Evolutionary conservation across 805 yeast species (phyloP).

Genomic region (Naumovozyma dairenensis): DNA sequence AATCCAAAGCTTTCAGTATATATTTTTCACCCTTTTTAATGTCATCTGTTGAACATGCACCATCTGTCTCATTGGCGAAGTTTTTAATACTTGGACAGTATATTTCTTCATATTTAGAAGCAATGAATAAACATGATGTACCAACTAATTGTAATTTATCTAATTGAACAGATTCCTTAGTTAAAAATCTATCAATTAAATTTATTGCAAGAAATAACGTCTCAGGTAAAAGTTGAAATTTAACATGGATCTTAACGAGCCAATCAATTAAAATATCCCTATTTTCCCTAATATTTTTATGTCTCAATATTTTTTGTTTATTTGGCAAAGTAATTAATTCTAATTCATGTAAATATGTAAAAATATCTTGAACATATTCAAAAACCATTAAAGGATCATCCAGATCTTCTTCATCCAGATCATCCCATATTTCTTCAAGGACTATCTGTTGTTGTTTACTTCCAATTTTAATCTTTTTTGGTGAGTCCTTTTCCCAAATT

Average conservation of each 20-base stretch:
- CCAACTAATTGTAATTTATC: constrained; percentile 76
- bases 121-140: constrained; percentile 72
- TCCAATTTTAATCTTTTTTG: constrained; percentile 26
- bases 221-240: constrained; percentile 75
- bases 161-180: constrained; percentile 60
- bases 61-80: constrained; percentile 75
- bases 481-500: constrained; percentile 25
- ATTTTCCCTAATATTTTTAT: constrained; percentile 30
- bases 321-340: constrained; percentile 60
- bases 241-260: constrained; percentile 77
- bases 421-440: constrained; percentile 44
- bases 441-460: constrained; percentile 2
- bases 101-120: constrained; percentile 87
- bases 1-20: constrained; percentile 59
- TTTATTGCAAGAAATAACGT: constrained; percentile 74
- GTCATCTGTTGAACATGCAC: constrained; percentile 67
- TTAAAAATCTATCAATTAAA: constrained; percentile 75
- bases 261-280: constrained; percentile 81
- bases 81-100: constrained; percentile 76
- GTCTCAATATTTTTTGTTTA: constrained; percentile 26
- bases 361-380: constrained; percentile 82
- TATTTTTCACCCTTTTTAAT: constrained; percentile 73
- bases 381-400: constrained; percentile 83
- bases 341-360: constrained; percentile 59
- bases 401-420: constrained; percentile 61